A percentile compares a stretch with the other conserved stretches of the same genome.
Conservation (phyloP, 345 rosid species). For the Corchorus olitorius region DNA sequence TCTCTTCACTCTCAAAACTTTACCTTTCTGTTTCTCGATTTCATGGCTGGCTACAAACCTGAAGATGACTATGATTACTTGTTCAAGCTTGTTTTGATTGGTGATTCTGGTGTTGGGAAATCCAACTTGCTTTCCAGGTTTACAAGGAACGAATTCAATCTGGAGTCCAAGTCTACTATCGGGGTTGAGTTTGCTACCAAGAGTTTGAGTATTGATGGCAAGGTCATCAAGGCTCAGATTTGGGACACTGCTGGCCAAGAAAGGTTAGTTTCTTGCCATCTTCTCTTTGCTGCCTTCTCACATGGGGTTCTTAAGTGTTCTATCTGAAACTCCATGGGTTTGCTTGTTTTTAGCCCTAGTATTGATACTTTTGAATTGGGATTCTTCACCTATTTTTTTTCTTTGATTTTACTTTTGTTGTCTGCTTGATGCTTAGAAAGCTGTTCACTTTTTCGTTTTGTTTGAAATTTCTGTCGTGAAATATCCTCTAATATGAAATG, state of each 20-base stretch:
- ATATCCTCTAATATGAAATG: too few relatives aligned
- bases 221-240: conserved; percentile 58
- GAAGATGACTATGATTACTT: conserved; percentile 61
- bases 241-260: conserved; percentile 68
- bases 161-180: conserved; percentile 61
- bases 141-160: conserved; percentile 53
- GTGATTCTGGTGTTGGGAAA: conserved; percentile 62
- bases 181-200: conserved; percentile 63
- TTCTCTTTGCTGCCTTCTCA: neutral
- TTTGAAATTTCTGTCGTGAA: neutral
- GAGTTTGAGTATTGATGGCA: conserved; percentile 45
- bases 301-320: conserved; percentile 4
- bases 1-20: neutral
- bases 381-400: too few relatives aligned
- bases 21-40: neutral
- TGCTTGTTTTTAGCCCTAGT: neutral
- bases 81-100: conserved; percentile 62
- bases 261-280: conserved; percentile 34
- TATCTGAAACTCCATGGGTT: conserved; percentile 6
- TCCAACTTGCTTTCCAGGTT: conserved; percentile 55
- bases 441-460: neutral
- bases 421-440: neutral
- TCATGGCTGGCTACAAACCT: conserved; percentile 51
- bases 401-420: neutral
- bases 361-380: neutral